Evolutionary conservation across 2,329 filamentous ascomycete genomes (phyloP).

Genomic region (Cercospora zeae-maydis): DNA sequence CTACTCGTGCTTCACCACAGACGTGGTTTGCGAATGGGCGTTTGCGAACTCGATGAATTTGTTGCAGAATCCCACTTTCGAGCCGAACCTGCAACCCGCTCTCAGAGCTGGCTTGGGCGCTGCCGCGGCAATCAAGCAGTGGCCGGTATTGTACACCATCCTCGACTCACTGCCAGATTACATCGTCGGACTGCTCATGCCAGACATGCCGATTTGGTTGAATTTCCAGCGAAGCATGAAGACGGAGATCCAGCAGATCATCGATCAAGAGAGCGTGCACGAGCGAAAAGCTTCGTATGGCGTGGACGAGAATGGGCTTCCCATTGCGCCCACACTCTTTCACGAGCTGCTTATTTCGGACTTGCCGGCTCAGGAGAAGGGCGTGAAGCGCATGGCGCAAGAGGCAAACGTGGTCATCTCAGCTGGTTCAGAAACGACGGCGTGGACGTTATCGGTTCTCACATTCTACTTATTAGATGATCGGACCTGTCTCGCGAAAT

Average conservation of each 20-base stretch:
- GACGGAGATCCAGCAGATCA: neutral
- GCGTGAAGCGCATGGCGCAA: conserved; percentile 16
- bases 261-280: neutral
- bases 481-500: neutral
- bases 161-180: too few species aligned
- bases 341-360: conserved; percentile 18
- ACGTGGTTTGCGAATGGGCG: conserved; percentile 9
- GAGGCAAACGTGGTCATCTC: conserved; percentile 23
- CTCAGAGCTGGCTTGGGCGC: neutral
- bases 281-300: too few species aligned
- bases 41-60: neutral
- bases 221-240: conserved; percentile 12
- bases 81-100: neutral
- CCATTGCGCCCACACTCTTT: conserved; percentile 14
- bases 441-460: conserved; percentile 13
- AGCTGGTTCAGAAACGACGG: conserved; percentile 23
- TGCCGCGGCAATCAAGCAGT: neutral
- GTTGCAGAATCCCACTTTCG: neutral
- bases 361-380: conserved; percentile 19
- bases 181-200: too few species aligned
- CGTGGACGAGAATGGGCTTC: too few species aligned
- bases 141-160: too few species aligned
- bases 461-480: conserved; percentile 12
- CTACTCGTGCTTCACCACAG: conserved; percentile 11
- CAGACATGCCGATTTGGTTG: conserved; percentile 6